Percentiles rank a stretch among this genome's conserved stretches.
Conservation (phyloP, 306 rosid genomes). For the Castanea sativa region DNA sequence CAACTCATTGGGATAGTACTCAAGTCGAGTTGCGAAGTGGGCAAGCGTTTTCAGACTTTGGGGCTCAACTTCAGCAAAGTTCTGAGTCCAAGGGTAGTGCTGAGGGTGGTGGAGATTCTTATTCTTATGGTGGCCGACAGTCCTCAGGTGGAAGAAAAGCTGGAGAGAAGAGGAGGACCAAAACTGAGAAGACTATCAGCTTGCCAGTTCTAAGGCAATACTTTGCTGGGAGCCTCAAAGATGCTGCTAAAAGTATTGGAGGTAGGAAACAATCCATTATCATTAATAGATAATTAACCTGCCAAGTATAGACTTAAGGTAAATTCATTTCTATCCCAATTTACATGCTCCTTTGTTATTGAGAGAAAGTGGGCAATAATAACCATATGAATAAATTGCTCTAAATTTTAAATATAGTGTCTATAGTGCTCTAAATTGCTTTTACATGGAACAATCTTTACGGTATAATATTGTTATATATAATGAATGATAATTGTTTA, state of each 20-base stretch:
- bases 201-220: slow-evolving; percentile 56
- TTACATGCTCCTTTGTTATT: too few species aligned
- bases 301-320: neutral
- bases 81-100: slow-evolving; percentile 26
- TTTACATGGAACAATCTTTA: too few species aligned
- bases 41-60: slow-evolving; percentile 35
- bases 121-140: slow-evolving; percentile 25
- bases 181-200: slow-evolving; percentile 65
- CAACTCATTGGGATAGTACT: slow-evolving; percentile 37
- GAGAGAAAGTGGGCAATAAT: too few species aligned
- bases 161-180: slow-evolving; percentile 54
- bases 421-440: too few species aligned
- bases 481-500: too few species aligned
- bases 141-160: slow-evolving; percentile 49
- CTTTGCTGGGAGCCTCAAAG: slow-evolving; percentile 46
- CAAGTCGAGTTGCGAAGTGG: slow-evolving; percentile 14
- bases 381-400: too few species aligned
- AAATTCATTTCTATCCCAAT: too few species aligned
- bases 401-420: too few species aligned
- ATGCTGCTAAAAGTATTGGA: slow-evolving; percentile 40
- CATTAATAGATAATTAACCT: neutral
- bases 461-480: too few species aligned
- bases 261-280: slow-evolving; percentile 14
- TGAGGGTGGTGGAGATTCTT: slow-evolving; percentile 46
- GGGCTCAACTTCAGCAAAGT: slow-evolving; percentile 28